These are phyloP conservation scores for Xylaria sp. DNA, from an alignment of 2,329 filamentous ascomycete species.

Conservation along the genomic window DNA sequence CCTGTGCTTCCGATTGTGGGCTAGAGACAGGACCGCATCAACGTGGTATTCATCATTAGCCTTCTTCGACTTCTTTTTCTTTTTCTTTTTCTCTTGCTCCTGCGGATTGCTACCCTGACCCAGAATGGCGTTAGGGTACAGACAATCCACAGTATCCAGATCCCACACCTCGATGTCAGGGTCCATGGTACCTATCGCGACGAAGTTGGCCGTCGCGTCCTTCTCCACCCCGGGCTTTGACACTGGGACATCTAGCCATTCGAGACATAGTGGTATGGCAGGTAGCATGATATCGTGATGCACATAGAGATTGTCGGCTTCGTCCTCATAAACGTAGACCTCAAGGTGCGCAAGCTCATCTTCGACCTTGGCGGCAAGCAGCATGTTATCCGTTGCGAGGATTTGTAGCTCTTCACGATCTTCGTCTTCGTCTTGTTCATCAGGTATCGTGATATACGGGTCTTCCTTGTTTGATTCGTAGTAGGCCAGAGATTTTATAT, in stretches of 20 bases:
- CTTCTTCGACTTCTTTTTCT: conserved; percentile 89
- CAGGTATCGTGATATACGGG: conserved; percentile 90
- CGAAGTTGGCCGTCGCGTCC: conserved; percentile 81
- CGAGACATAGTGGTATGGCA: conserved; percentile 90
- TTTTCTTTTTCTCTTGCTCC: conserved; percentile 63
- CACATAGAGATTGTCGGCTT: conserved; percentile 94
- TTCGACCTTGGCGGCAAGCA: conserved; percentile 91
- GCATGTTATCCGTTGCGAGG: conserved; percentile 87
- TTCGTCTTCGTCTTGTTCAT: conserved; percentile 73
- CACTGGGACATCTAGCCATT: conserved; percentile 95
- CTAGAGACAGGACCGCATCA: conserved; percentile 87
- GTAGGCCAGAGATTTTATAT: conserved; percentile 90
- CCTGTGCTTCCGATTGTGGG: conserved; percentile 90
- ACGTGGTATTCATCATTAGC: conserved; percentile 92
- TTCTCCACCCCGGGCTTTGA: conserved; percentile 68
- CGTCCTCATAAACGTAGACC: conserved; percentile 96
- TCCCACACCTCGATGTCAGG: conserved; percentile 99
- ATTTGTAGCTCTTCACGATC: conserved; percentile 95
- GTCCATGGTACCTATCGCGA: conserved; percentile 95
- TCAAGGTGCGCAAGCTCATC: conserved; percentile 97
- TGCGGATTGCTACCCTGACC: conserved; percentile 70
- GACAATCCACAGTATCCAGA: conserved; percentile 91
- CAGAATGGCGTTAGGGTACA: conserved; percentile 97
- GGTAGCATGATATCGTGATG: conserved; percentile 99
- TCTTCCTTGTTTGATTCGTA: conserved; percentile 94